These are phyloP conservation scores for Backusella macrospora DNA, from an alignment of 192 early-diverging fungal species.

Conservation along the genomic window DNA sequence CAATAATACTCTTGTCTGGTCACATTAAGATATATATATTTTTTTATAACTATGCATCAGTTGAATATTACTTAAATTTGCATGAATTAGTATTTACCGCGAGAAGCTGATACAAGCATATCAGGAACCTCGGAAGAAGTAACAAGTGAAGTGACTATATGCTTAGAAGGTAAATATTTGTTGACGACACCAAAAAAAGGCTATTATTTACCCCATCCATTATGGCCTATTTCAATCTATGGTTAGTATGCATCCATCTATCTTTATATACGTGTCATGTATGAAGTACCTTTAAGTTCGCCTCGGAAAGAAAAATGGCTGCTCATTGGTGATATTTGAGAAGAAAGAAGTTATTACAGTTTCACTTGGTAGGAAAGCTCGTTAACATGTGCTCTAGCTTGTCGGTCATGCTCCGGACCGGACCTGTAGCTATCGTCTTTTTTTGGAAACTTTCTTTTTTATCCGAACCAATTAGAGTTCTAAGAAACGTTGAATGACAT, in stretches of 20 bases:
- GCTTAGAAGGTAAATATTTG: neutral
- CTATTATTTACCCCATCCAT: conserved; percentile 33
- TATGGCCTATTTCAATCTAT: conserved; percentile 26
- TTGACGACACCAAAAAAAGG: neutral
- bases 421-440: neutral
- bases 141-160: conserved; percentile 87
- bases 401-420: neutral
- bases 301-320: conserved; percentile 33
- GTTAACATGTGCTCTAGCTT: neutral
- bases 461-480: neutral
- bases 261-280: neutral
- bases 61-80: neutral
- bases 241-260: conserved; percentile 24
- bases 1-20: conserved; percentile 94
- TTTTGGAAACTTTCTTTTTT: neutral
- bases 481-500: conserved; percentile 1
- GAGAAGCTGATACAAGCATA: conserved; percentile 93
- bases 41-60: no score
- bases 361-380: neutral
- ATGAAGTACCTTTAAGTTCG: conserved; percentile 30
- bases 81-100: conserved; percentile 61
- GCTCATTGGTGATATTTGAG: conserved; percentile 14
- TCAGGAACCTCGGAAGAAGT: conserved; percentile 94
- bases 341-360: neutral
- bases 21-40: no score